Evolutionary conservation across 495 filamentous ascomycete genomes (phyloP), one percentile per base, ranked within the genome.

Genomic region (Talaromyces thailandensis): DNA sequence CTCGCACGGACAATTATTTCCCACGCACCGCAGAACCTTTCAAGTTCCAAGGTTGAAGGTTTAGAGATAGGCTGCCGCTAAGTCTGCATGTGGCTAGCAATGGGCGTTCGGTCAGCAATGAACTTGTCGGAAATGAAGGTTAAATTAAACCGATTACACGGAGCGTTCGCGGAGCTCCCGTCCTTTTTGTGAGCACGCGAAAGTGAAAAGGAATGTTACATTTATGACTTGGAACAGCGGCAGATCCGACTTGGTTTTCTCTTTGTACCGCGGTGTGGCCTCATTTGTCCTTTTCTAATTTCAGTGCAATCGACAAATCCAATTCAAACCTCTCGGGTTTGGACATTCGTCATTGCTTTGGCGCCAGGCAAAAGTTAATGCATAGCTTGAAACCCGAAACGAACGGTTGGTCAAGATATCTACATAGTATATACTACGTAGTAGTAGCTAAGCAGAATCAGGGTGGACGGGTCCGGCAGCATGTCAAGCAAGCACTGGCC

Each of bases 1-100:
- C 26, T 55, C 23, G 51, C 51, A 55, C 51, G 26, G 51, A 55
- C 51, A 55, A 55, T 55, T 55, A 55, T 55, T 55, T 55, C 12
- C 35, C 35, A 40, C 35, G 35, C 14, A 40, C 12, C 11, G 35
- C 35, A 40, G 35, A 40, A 40, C 35, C 35, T 40, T 40, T 14
- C 35, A 40, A 40, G 35, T 55, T 28, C 26, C 48, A 21, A 9
- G 2, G 2, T 51, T 18, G 21, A 55, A 48, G 43, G 51, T 55
- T 23, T 26, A 55, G 2, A 26, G 26, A 28, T 55, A 24, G 51
- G 51, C 51, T 28, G 23, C 23, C 21, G 24, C 51, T 28, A 55
- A 28, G 51, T 26, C 51, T 28, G 11, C 26, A 55, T 25, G 24
- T 55, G 51, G 51, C 51, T 55, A 28, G 26, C 23, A 25, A 25